Evolutionary conservation across 148 eudicot genomes (phyloP), one percentile per base, ranked within the genome.

Genomic region (Cornus florida): DNA sequence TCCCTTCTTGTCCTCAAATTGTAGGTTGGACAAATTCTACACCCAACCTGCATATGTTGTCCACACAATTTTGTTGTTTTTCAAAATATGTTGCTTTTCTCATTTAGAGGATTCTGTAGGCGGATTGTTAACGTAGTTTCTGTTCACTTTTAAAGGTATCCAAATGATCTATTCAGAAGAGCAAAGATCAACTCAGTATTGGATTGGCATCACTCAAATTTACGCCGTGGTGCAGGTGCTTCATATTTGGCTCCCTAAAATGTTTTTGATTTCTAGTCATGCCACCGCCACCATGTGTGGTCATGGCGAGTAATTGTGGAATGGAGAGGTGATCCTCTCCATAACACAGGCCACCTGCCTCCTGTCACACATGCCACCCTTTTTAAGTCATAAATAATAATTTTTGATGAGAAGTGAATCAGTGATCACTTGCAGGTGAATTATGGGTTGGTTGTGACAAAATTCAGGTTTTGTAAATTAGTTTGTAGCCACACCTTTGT

Each of bases 171-270:
- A 75, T 87, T 85, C 80, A 92, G 81, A 86, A 89, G 94, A 80
- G 93, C 97, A 32, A 95, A 93, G 89, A 87, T 95, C 71, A 88
- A 95, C 70, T 93, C 97, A 35, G 99, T 95, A 48, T 82, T 95
- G 84, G 97, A 95, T 87, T 95, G 97, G 99, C 99, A 95, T 89
- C 99, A 93, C 84, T 84, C 87, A 69, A 95, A 92, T 88, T 81
- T 95, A 82, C 99, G 97, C 12, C 88, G 79, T 56, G 97, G 97
- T 77, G 80, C 99, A 90, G 89, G 99, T 95, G 77, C 65, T 32
- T 17, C 10, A n/a, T 71, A 68, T 78, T 72, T 56, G 28, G 57
- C 46, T 38, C 72, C 67, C 23, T 5, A 68, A 16, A 17, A 71
- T 2, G 19, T 77, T 64, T 64, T 31, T 23, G 1, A 43, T 8